Base-by-base conservation (phyloP, 2,329 filamentous ascomycete species). In the Beauveria sp. region DNA sequence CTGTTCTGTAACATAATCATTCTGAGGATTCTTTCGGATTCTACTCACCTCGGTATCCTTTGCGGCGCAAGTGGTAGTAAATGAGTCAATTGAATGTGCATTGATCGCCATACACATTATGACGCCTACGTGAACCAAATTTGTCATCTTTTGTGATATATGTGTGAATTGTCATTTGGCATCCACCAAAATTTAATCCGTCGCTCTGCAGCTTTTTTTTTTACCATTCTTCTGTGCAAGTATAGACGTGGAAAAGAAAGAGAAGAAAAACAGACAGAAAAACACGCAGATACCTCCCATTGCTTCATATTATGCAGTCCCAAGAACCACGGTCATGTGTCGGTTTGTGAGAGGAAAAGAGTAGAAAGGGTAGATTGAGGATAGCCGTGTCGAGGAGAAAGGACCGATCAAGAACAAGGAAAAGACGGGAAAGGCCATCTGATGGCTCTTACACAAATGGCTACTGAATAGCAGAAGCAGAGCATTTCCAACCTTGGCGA, bases 241-340 rank as follows among this genome's bases (percentile, higher is more conserved):
- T 55, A 55, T 55, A 55, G 52, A 55, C 52, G 24, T 43, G 52
- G 26, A 55, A 55, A 53, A 53, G 12, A 22, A 53, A n/a, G 8
- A 52, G 16, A 37, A 52, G n/a, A 52, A 37, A 54, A 55, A 46
- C 22, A 34, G 22, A 41, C 20, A n/a, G 7, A 41, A 44, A 28
- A 55, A 26, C 5, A 14, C 34, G 34, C 34, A 37, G 30, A 37
- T 37, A 37, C 40, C 53, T 30, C 53, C 53, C 41, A 55, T 46
- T 55, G 53, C 53, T 55, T 55, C 41, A 22, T 34, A 55, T 55
- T 55, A 55, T 55, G 53, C 53, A 55, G 41, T 55, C 41, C 53
- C 53, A 46, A 14, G 26, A 55, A 46, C 53, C 41, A 55, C 53
- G n/a, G 41, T 24, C 40, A 55, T 55, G 41, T 46, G 18, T 55